Evolutionary conservation across 495 filamentous ascomycete species (phyloP), one percentile per base, ranked within the genome.

Genomic region (Penicillium riverlandense): DNA sequence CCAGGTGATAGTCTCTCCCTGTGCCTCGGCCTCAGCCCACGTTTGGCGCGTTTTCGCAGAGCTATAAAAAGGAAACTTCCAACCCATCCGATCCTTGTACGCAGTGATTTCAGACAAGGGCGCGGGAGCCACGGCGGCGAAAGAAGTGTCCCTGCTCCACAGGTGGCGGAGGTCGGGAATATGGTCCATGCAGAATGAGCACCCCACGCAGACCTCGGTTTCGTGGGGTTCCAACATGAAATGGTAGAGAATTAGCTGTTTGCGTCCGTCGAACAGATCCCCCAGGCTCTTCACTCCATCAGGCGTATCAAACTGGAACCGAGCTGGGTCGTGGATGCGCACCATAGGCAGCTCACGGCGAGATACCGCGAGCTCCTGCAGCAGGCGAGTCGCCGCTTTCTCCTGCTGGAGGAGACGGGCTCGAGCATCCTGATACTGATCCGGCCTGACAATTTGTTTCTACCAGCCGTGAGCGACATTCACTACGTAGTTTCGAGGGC

Each of bases 201-300:
- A 74, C 1, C 66, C 66, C 27, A 45, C 36, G 32, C 68, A 74
- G 36, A 62, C 70, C 0, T 40, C 37, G 7, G 56, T 45, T 7
- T 55, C 54, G 4, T 53, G 40, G 6, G 68, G 65, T 6, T 36
- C 49, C 27, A 74, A 56, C 70, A 74, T 74, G 52, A 71, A 74
- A 44, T 74, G 67, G 48, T 74, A 74, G 28, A 74, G 39, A 38
- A 72, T 65, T 13, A 74, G 59, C 44, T 74, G 70, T 15, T 64
- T 56, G 41, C 62, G 61, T 44, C 49, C 58, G 11, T 52, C 53
- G 48, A 72, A 71, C 39, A 74, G 62, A 29, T 68, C 61, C 0
- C 46, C 11, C 13, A 74, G 61, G 12, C 41, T 61, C 12, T 55
- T 49, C 38, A 52, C 44, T n/a, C 67, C 63, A 16, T 38, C 38